Conservation (phyloP, 345 rosid genomes). For the Eucalyptus rudis region DNA sequence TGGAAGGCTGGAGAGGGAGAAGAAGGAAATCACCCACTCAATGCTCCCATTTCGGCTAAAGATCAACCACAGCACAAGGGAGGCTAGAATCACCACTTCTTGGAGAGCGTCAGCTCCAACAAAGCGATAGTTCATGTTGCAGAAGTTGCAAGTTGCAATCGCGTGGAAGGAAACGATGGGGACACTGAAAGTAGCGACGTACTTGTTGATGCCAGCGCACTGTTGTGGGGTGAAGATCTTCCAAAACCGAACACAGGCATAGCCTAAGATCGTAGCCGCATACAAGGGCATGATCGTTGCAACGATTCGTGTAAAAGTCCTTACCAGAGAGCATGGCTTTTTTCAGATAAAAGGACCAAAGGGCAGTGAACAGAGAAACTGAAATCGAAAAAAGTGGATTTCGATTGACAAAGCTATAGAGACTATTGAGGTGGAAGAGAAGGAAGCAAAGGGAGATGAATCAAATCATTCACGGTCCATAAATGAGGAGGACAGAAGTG, state of each 20-base stretch:
- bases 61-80: constrained; percentile 1
- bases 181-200: constrained; percentile 16
- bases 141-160: constrained; percentile 6
- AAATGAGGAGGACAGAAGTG: background rate
- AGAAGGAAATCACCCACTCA: constrained; percentile 1
- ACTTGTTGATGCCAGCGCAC: constrained; percentile 20
- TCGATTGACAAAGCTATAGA: background rate
- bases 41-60: background rate
- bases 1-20: constrained; percentile 1
- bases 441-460: background rate
- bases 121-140: constrained; percentile 7
- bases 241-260: constrained; percentile 18
- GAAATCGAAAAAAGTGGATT: background rate
- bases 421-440: background rate
- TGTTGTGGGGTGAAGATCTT: constrained; percentile 18
- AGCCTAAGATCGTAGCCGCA: constrained; percentile 21
- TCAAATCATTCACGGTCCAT: background rate
- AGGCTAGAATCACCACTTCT: constrained; percentile 2
- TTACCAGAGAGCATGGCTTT: background rate
- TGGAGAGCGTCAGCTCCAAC: constrained; percentile 25
- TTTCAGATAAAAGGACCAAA: background rate
- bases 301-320: constrained; percentile 10
- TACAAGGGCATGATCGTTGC: constrained; percentile 12
- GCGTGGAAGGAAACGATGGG: constrained; percentile 11
- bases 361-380: background rate